These are phyloP conservation scores for Lindgomyces ingoldianus DNA, from an alignment of 495 filamentous ascomycete genomes.

Conservation along the genomic window DNA sequence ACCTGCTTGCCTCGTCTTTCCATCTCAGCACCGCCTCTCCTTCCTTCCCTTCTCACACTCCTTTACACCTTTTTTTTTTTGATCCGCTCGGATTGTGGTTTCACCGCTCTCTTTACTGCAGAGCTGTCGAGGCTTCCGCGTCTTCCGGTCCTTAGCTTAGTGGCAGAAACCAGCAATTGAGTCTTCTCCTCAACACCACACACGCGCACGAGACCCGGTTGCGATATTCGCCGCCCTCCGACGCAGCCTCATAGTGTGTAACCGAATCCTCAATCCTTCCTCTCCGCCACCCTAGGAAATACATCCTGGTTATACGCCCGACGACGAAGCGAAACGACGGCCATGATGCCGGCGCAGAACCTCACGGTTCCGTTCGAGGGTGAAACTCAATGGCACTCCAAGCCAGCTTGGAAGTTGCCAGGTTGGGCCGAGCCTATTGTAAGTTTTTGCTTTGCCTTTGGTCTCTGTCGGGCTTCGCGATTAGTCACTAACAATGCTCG, in stretches of 20 bases:
- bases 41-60: background rate
- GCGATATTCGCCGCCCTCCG: background rate
- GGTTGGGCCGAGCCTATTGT: slow-evolving; percentile 63
- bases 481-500: background rate
- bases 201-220: background rate
- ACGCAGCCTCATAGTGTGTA: background rate
- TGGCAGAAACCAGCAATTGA: background rate
- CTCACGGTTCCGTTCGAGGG: slow-evolving; percentile 9
- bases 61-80: background rate
- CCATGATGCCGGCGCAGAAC: background rate
- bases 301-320: background rate
- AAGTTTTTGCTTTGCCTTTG: slow-evolving; percentile 27
- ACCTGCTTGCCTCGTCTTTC: too few species aligned
- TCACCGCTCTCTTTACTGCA: background rate
- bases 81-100: background rate
- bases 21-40: background rate
- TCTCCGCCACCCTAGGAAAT: background rate
- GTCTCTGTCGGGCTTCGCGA: background rate
- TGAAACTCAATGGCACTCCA: slow-evolving; percentile 44
- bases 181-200: background rate
- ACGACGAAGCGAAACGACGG: background rate
- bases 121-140: background rate
- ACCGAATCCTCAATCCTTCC: background rate
- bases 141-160: background rate
- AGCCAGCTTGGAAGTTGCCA: slow-evolving; percentile 53